These are phyloP conservation scores for Pleurotus cornucopiae DNA, from an alignment of 768 basidiomycete species.

Conservation along the genomic window DNA sequence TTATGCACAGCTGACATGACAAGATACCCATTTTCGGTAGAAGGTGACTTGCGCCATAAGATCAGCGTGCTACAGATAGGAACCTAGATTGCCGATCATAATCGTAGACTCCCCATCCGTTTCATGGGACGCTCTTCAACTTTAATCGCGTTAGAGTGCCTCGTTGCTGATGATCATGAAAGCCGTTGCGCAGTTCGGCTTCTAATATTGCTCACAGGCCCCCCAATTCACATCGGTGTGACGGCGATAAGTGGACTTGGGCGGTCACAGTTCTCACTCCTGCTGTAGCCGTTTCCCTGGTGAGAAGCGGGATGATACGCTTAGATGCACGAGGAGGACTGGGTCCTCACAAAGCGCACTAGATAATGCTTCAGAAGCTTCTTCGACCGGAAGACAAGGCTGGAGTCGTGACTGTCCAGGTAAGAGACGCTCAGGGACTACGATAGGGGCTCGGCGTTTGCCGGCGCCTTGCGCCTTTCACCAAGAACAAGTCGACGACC, in stretches of 20 bases:
- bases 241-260: not conserved
- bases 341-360: too few species aligned
- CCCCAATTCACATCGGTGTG: not conserved
- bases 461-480: too few species aligned
- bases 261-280: constrained; percentile 3
- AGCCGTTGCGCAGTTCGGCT: not conserved
- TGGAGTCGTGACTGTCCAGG: too few species aligned
- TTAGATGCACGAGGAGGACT: too few species aligned
- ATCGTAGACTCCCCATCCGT: constrained; percentile 4
- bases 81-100: constrained; percentile 8
- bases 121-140: not conserved
- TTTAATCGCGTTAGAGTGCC: not conserved
- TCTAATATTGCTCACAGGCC: not conserved
- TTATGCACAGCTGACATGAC: constrained; percentile 4
- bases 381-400: too few species aligned
- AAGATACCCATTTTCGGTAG: not conserved
- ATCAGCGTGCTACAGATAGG: constrained; percentile 4
- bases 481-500: too few species aligned
- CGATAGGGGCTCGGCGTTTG: too few species aligned
- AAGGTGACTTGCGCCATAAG: constrained; percentile 1
- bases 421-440: too few species aligned
- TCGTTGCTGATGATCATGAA: not conserved
- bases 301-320: not conserved
- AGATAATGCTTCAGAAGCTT: too few species aligned
- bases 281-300: not conserved